Evolutionary conservation across 108 stramenopile species (phyloP), one percentile per base, ranked within the genome.

Genomic region (Cylindrotheca closterium): DNA sequence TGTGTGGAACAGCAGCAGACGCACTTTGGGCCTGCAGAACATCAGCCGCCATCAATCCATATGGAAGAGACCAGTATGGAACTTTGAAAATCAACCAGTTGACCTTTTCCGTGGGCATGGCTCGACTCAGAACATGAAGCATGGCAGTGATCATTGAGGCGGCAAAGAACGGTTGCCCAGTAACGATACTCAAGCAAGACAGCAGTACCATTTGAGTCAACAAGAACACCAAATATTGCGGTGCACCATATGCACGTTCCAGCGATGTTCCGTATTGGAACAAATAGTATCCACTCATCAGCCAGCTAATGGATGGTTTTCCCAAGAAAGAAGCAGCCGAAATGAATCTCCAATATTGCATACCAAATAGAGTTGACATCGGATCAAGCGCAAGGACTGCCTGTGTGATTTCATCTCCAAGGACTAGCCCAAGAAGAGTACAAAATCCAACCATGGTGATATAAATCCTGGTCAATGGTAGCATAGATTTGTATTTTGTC

Each of bases 61-160:
- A 91, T 21, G 61, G 94, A n/a, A 95, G 70, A 15, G 83, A 76
- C 88, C 88, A 95, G 67, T 91, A 90, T 3, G 91, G 94, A 8
- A 95, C 87, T 0, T 71, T 89, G 55, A 95, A 91, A 48, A 95
- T 77, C 4, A 93, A 47, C 94, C 94, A 95, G 63, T 84, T 88
- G 22, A 91, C 91, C 54, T 89, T 79, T 67, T 91, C 81, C 55
- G 81, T 71, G 24, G 94, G 94, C 79, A 82, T 85, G 37, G 86
- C 76, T 23, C 94, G 88, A 62, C 84, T 86, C 17, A 95, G 67
- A 0, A 95, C 91, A 66, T 93, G 91, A 15, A 95, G 69, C 94
- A 95, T 95, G 49, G 84, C 77, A 0, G 94, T 91, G 61, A 95
- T 84, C 46, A 95, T 71, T 24, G 82, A 79, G 25, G 72, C 70